A percentile compares a stretch with the other conserved stretches of the same genome.
Conservation (phyloP, 139 green algal genomes). For the Desmodesmus armatus region DNA sequence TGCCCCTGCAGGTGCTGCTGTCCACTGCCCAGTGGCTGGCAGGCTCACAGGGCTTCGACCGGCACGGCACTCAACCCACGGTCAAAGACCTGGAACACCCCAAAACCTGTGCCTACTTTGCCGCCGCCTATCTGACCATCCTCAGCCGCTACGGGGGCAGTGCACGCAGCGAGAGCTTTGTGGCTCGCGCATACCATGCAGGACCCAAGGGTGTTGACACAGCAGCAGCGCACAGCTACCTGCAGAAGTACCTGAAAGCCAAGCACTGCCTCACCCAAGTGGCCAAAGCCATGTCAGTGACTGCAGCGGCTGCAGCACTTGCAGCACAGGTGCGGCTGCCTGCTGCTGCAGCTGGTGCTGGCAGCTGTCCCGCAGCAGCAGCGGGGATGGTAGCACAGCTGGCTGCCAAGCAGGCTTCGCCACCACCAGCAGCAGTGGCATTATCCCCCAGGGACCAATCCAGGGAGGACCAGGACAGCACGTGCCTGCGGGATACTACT, state of each 20-base stretch:
- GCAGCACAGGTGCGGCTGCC: background rate
- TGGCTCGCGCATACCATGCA: conserved; percentile 29
- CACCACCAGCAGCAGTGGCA: too few relatives aligned
- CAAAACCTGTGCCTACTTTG: conserved; percentile 21
- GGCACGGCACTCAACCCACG: conserved; percentile 15
- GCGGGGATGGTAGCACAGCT: background rate
- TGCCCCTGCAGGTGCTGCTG: conserved; percentile 29
- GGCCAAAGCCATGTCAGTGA: background rate
- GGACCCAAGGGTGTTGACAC: conserved; percentile 15
- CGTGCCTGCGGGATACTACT: too few relatives aligned
- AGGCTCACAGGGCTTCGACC: conserved; percentile 21
- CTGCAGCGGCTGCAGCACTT: conserved; percentile 11
- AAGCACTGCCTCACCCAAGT: conserved; percentile 13
- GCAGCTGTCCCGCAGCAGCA: background rate
- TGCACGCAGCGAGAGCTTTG: background rate
- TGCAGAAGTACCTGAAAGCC: conserved; percentile 36
- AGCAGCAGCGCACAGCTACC: conserved; percentile 18
- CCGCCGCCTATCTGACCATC: conserved; percentile 27
- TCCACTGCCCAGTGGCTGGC: conserved; percentile 41
- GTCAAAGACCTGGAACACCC: conserved; percentile 1
- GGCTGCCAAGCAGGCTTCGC: too few relatives aligned
- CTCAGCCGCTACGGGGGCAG: background rate
- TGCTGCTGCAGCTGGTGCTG: background rate
- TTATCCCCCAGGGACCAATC: too few relatives aligned
- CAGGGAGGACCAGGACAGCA: too few relatives aligned